A percentile compares a stretch with the other conserved stretches of the same genome.
Conservation (phyloP, 345 rosid genomes). For the Syzygium jambos region DNA sequence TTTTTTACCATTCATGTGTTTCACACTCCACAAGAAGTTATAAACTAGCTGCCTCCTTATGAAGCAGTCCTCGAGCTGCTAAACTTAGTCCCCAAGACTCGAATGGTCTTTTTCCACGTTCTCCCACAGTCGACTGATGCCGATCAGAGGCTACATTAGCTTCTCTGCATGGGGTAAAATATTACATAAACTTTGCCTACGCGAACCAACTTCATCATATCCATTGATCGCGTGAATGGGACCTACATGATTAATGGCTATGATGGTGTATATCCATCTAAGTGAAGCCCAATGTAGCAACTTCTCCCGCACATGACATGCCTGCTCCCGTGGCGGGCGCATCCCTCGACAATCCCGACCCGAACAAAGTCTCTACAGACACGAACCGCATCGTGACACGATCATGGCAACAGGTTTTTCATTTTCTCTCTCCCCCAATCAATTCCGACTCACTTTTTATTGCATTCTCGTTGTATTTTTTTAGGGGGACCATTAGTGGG, state of each 20-base stretch:
- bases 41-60: neutral
- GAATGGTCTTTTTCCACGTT: neutral
- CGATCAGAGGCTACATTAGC: too few relatives aligned
- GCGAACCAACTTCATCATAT: fast-evolving
- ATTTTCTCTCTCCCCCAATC: neutral
- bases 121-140: neutral
- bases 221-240: neutral
- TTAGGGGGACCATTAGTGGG: neutral
- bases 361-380: neutral
- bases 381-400: neutral
- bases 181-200: neutral
- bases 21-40: neutral
- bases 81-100: neutral
- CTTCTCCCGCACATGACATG: neutral
- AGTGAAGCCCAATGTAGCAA: neutral
- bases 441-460: neutral
- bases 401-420: neutral
- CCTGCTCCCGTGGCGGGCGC: neutral
- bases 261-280: neutral
- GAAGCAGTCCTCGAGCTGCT: neutral
- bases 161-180: too few relatives aligned
- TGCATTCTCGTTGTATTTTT: neutral
- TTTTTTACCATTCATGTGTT: neutral
- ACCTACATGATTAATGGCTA: neutral
- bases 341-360: neutral